These are phyloP conservation scores for Eucalyptus caleyi DNA, from an alignment of 345 rosid species.

Conservation along the genomic window DNA sequence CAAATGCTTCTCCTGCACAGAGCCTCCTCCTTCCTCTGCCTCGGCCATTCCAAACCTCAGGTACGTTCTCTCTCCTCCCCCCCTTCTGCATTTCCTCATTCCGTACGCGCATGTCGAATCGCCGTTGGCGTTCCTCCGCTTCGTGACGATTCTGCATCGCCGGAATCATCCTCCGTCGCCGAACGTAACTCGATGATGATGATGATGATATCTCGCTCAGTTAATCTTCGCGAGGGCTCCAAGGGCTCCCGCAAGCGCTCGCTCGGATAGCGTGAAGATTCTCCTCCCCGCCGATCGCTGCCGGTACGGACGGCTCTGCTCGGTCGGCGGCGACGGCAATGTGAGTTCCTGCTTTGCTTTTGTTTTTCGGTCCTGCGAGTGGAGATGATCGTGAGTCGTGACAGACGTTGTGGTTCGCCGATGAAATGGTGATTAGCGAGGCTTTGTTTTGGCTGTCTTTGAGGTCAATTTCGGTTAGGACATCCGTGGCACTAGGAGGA, in stretches of 20 bases:
- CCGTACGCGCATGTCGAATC: background rate
- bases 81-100: background rate
- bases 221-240: background rate
- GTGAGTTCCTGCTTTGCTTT: conserved; percentile 4
- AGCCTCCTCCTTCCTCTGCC: background rate
- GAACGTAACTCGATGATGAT: background rate
- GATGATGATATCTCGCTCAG: background rate
- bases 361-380: background rate
- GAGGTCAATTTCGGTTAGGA: background rate
- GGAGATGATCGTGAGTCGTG: background rate
- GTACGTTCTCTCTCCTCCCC: background rate
- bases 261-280: background rate
- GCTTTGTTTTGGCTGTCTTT: background rate
- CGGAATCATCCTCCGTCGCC: background rate
- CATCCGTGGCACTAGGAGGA: background rate
- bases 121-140: background rate
- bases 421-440: background rate
- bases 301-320: background rate
- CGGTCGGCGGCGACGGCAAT: background rate
- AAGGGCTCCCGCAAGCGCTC: background rate
- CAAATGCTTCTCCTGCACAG: background rate
- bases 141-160: background rate
- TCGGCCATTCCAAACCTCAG: background rate
- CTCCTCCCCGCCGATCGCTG: background rate
- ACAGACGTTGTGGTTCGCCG: background rate